These are phyloP conservation scores for Raphanus hybrid DNA, from an alignment of 441 rosid genomes.

Conservation along the genomic window DNA sequence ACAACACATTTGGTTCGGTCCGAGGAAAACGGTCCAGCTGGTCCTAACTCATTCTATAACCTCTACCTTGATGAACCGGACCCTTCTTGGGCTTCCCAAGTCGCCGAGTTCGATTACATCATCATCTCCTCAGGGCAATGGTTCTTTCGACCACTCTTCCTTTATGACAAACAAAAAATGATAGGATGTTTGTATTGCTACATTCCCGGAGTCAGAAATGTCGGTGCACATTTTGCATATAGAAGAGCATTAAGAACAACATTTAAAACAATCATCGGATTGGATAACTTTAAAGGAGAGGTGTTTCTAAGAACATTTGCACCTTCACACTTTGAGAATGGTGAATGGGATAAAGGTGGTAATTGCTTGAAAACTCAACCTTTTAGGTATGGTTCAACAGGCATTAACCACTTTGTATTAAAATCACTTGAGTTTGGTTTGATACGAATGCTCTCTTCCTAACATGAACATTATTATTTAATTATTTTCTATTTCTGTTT, in stretches of 20 bases:
- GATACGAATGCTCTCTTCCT: background rate
- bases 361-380: constrained; percentile 67
- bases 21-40: constrained; percentile 42
- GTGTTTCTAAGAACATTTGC: constrained; percentile 73
- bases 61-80: constrained; percentile 59
- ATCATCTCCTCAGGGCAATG: constrained; percentile 58
- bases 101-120: constrained; percentile 49
- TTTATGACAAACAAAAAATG: constrained; percentile 43
- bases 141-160: constrained; percentile 56
- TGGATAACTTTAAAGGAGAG: constrained; percentile 49
- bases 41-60: constrained; percentile 58
- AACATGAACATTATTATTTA: background rate
- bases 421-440: background rate
- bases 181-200: constrained; percentile 57
- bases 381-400: constrained; percentile 20
- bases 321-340: constrained; percentile 72
- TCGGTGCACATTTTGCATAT: constrained; percentile 61
- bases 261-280: constrained; percentile 50
- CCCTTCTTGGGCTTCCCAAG: constrained; percentile 51
- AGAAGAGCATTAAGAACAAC: constrained; percentile 67
- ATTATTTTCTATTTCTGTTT: background rate
- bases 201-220: constrained; percentile 40
- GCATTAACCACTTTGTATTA: too few relatives aligned
- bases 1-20: constrained; percentile 56
- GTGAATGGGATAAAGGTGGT: constrained; percentile 78